Conservation (phyloP, 2,329 filamentous ascomycete genomes). For the Westerdykella sp. region DNA sequence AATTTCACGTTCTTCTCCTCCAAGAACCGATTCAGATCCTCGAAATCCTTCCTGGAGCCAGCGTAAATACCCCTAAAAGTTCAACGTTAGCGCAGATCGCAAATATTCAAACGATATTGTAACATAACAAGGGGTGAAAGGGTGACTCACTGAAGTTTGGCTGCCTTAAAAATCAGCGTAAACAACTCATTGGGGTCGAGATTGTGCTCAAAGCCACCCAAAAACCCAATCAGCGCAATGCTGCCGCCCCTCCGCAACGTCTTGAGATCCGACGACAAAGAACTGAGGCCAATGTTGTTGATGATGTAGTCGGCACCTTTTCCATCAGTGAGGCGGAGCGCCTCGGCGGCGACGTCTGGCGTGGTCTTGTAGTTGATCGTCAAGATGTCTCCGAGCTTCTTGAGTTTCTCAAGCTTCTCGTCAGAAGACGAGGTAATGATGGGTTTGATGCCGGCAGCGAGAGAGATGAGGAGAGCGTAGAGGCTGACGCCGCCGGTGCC, state of each 20-base stretch:
- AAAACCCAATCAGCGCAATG: slow-evolving; percentile 23
- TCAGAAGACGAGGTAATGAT: slow-evolving; percentile 56
- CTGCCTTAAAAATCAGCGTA: slow-evolving; percentile 14
- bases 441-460: slow-evolving; percentile 31
- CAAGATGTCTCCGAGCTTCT: slow-evolving; percentile 23
- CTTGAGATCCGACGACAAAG: slow-evolving; percentile 12
- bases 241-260: slow-evolving; percentile 12
- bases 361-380: slow-evolving; percentile 55
- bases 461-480: slow-evolving; percentile 21
- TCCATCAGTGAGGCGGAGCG: slow-evolving; percentile 40
- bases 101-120: too few relatives aligned
- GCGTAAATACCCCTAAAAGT: slow-evolving; percentile 50
- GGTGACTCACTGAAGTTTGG: slow-evolving; percentile 15
- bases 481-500: slow-evolving; percentile 41
- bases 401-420: slow-evolving; percentile 47
- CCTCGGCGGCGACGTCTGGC: slow-evolving; percentile 50
- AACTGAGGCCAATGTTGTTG: slow-evolving; percentile 29
- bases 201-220: slow-evolving; percentile 6
- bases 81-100: background rate
- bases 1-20: slow-evolving; percentile 21
- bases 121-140: too few relatives aligned
- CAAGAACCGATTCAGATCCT: slow-evolving; percentile 31
- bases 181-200: slow-evolving; percentile 7
- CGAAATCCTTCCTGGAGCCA: slow-evolving; percentile 49
- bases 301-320: slow-evolving; percentile 44